Evolutionary conservation across 441 rosid species (phyloP).

Genomic region (Bruguiera hainesii): DNA sequence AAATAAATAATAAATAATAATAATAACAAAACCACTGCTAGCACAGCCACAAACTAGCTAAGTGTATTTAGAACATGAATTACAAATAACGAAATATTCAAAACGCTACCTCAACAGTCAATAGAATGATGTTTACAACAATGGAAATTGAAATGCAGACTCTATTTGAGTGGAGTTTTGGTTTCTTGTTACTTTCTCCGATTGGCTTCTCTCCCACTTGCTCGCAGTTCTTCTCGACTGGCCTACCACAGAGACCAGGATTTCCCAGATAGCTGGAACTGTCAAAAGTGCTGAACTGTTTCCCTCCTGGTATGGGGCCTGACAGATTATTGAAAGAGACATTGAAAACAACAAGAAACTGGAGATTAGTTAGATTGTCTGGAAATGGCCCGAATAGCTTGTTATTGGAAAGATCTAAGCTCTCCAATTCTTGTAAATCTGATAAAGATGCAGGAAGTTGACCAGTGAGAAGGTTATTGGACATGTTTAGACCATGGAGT

Average conservation of each 20-base stretch:
- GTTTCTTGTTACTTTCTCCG: background rate
- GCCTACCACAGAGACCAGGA: constrained; percentile 1
- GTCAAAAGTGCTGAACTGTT: background rate
- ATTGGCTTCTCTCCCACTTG: background rate
- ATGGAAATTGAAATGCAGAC: no score
- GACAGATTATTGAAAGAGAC: constrained; percentile 9
- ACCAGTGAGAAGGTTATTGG: constrained; percentile 2
- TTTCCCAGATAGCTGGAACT: background rate
- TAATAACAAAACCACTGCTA: no score
- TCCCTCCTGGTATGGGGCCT: background rate
- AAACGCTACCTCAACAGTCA: no score
- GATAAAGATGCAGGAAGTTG: background rate
- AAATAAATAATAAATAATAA: no score
- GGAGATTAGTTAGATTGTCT: background rate
- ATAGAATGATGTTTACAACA: no score
- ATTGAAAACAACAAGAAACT: background rate
- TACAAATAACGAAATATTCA: no score
- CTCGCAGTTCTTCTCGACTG: background rate
- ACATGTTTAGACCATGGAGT: background rate
- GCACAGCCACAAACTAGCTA: no score
- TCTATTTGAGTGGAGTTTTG: no score
- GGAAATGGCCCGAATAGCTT: constrained; percentile 6
- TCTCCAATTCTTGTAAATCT: background rate
- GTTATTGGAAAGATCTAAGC: background rate
- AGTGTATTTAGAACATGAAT: no score